A percentile compares a stretch with the other conserved stretches of the same genome.
These are phyloP conservation scores for Plasmodium coatneyi DNA, from an alignment of 169 alveolate species.

Conservation along the genomic window DNA sequence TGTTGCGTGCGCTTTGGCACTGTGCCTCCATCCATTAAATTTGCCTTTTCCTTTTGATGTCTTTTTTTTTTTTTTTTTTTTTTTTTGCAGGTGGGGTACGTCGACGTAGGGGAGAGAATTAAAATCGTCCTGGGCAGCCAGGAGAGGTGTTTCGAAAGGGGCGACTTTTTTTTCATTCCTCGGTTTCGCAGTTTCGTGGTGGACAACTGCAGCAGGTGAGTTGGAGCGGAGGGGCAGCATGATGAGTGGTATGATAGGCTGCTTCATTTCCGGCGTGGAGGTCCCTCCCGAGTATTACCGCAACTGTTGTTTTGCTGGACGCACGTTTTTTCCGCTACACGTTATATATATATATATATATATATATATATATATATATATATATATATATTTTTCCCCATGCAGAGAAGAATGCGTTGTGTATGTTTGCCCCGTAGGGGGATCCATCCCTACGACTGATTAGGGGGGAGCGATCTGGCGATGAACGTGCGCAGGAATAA, in stretches of 20 bases:
- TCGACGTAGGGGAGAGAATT: conserved; percentile 32
- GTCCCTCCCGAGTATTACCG: neutral
- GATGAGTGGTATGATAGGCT: neutral
- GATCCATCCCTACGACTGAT: neutral
- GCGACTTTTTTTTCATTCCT: conserved; percentile 48
- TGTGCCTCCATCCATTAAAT: neutral
- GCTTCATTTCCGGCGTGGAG: no score
- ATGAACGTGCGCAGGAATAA: neutral
- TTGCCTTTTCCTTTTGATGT: neutral
- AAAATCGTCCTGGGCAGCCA: conserved; percentile 19
- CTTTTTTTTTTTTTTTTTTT: conserved; percentile 16
- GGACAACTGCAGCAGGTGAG: conserved; percentile 38
- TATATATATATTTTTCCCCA: neutral
- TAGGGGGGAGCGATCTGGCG: neutral
- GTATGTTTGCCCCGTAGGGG: conserved; percentile 36
- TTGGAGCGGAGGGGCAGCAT: neutral
- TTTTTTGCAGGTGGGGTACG: conserved; percentile 16
- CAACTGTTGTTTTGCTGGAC: neutral
- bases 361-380: neutral
- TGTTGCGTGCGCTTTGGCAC: neutral
- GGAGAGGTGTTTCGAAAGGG: conserved; percentile 27
- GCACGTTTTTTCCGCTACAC: neutral
- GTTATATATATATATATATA: neutral
- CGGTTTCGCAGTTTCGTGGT: conserved; percentile 1
- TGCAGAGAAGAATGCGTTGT: conserved; percentile 27